Percentiles rank a stretch among this genome's conserved stretches.
Evolutionary conservation across 2,329 filamentous ascomycete species (phyloP).

Genomic region (Claviceps capensis): DNA sequence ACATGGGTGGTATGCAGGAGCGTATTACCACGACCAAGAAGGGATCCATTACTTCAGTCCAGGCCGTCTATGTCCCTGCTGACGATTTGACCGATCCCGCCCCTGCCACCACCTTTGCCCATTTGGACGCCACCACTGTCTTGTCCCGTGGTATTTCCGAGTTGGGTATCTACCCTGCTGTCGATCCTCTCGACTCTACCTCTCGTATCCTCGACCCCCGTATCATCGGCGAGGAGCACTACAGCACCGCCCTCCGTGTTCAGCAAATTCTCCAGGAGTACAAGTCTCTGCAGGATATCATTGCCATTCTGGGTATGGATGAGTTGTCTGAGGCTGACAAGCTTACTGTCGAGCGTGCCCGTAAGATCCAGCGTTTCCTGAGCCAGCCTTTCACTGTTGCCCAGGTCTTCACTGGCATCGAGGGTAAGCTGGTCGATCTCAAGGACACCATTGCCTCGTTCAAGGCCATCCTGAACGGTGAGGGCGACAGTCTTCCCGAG

Average conservation of each 20-base stretch:
- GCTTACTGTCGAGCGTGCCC: constrained; percentile 99
- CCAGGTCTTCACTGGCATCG: constrained; percentile 77
- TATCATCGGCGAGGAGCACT: constrained; percentile 97
- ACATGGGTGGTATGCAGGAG: constrained; percentile 99
- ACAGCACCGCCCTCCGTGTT: constrained; percentile 83
- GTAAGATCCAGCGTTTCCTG: constrained; percentile 99
- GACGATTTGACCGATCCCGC: constrained; percentile 99
- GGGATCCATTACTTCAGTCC: constrained; percentile 98
- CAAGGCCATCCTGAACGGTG: constrained; percentile 91
- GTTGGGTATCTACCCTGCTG: constrained; percentile 99
- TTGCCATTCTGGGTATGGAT: constrained; percentile 99
- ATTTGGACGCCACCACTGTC: constrained; percentile 99
- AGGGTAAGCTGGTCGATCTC: constrained; percentile 92
- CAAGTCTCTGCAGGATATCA: constrained; percentile 99
- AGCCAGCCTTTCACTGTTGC: constrained; percentile 93
- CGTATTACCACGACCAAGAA: constrained; percentile 99
- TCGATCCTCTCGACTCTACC: constrained; percentile 99
- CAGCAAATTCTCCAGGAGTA: constrained; percentile 99
- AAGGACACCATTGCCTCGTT: constrained; percentile 97
- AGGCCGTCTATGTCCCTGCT: constrained; percentile 99
- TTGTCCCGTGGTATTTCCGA: constrained; percentile 99
- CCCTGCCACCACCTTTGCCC: constrained; percentile 97
- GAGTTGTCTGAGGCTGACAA: constrained; percentile 98
- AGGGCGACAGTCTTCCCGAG: constrained; percentile 92
- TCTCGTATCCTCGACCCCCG: constrained; percentile 98